phyloP scores from a whole-genome alignment of 345 rosid species.

The Streptanthus diversifolius region DNA sequence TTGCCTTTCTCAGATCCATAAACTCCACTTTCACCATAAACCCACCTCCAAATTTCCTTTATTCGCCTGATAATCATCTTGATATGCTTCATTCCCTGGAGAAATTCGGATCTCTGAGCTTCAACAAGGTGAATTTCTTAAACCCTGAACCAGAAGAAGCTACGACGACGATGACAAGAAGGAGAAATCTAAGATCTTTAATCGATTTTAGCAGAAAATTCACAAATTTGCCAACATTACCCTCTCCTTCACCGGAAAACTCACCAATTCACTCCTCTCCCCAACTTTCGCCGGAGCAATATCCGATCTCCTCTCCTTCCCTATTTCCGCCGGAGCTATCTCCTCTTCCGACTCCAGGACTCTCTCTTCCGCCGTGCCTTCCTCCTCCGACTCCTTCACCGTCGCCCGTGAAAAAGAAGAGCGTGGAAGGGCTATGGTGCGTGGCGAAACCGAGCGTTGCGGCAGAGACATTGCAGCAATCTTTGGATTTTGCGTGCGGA shows the following conservation, averaged over 20 bases:
- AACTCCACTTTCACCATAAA: constrained; percentile 60
- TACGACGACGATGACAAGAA: not conserved
- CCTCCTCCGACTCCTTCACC: constrained; percentile 24
- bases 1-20: constrained; percentile 39
- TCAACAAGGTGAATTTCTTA: constrained; percentile 48
- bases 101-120: constrained; percentile 42
- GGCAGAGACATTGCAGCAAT: constrained; percentile 53
- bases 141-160: constrained; percentile 24
- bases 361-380: constrained; percentile 40
- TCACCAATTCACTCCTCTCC: constrained; percentile 36
- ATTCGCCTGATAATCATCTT: constrained; percentile 33
- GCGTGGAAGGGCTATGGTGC: constrained; percentile 58
- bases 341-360: constrained; percentile 32
- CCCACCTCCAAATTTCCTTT: constrained; percentile 39
- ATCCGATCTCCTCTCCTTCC: constrained; percentile 18
- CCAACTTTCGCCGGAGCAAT: constrained; percentile 36
- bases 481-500: constrained; percentile 73
- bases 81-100: constrained; percentile 35
- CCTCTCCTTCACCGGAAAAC: constrained; percentile 48
- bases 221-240: constrained; percentile 44
- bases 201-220: constrained; percentile 26
- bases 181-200: constrained; percentile 48
- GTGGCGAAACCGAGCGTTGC: constrained; percentile 74
- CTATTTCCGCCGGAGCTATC: constrained; percentile 36
- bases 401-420: not conserved